Percentiles rank a stretch among this genome's conserved stretches.
Conservation (phyloP, 2,329 filamentous ascomycete genomes). For the Stagonosporopsis tanaceti region DNA sequence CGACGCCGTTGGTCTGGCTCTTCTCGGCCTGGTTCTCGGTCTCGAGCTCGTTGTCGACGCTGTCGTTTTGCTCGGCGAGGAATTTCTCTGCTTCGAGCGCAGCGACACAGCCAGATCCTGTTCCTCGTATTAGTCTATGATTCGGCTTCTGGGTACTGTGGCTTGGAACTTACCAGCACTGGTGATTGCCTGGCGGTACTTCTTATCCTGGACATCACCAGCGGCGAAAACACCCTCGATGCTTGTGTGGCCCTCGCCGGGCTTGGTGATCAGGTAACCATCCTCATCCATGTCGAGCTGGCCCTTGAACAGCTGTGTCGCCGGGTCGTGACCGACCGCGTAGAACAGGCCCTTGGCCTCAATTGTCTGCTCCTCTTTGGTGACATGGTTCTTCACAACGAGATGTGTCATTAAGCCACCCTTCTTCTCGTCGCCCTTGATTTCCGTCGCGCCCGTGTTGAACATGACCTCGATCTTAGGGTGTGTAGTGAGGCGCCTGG, state of each 20-base stretch:
- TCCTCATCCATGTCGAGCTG: conserved; percentile 89
- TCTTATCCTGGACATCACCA: conserved; percentile 98
- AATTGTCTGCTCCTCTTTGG: conserved; percentile 80
- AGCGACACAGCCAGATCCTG: conserved; percentile 92
- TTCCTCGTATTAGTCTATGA: conserved; percentile 25
- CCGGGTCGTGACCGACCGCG: conserved; percentile 95
- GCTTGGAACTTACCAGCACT: conserved; percentile 77
- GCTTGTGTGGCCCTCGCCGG: conserved; percentile 87
- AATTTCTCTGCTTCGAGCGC: conserved; percentile 96
- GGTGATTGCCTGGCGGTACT: conserved; percentile 96
- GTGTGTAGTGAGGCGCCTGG: conserved; percentile 79
- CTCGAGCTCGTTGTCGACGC: conserved; percentile 56
- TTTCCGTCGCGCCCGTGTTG: conserved; percentile 81
- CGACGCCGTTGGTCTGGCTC: conserved; percentile 61
- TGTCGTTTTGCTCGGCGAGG: conserved; percentile 76
- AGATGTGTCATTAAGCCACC: conserved; percentile 86
- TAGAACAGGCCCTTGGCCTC: conserved; percentile 96
- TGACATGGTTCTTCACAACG: conserved; percentile 79
- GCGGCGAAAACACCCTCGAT: conserved; percentile 93
- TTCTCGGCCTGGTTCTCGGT: conserved; percentile 60
- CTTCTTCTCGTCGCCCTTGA: conserved; percentile 80
- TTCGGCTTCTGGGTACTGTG: not conserved
- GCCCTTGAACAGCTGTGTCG: conserved; percentile 87
- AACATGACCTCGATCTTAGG: conserved; percentile 91
- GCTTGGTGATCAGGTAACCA: conserved; percentile 87